Evolutionary conservation across 495 filamentous ascomycete species (phyloP), one percentile per base, ranked within the genome.

Genomic region (Niebla homalea): DNA sequence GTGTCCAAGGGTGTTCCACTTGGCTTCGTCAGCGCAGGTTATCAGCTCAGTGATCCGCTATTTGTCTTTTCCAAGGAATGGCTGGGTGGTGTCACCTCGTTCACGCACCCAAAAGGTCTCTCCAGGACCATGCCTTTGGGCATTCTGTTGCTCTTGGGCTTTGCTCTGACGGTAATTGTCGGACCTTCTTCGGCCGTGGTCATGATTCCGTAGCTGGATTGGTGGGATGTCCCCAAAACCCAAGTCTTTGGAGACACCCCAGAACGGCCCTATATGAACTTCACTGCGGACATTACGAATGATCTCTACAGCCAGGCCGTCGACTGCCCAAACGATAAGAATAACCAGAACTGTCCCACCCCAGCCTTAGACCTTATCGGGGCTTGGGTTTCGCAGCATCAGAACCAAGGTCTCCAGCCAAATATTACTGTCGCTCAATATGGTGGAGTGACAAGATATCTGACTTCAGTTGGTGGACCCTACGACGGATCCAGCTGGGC

Each of bases 101-200:
- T 16, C 22, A 32, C 37, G 19, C 32, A 37, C 16, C 21, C 39
- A 10, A 37, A 35, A 7, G 37, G 29, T n/a, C 22, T 15, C 4
- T 26, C 37, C 0, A 36, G 44, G n/a, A 23, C 8, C 2, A 36
- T 42, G 8, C 23, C 18, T 15, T 20, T 43, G 10, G 37, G 15
- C 16, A 49, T 38, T 16, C 43, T 52, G 5, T 43, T 52, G 19
- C 10, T 48, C 14, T 16, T 48, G 16, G 45, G 37, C 38, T 43
- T 54, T 25, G 51, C 38, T 25, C 37, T 54, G 18, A 54, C 44
- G 5, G 12, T 22, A 4, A 25, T 49, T 20, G 51, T 54, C 2
- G 51, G 51, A 8, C 51, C 51, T n/a, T 54, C 51, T 4, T 48
- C 51, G 12, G 51, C 51, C n/a, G 18, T 54, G 41, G 46, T 38